Percentiles rank a stretch among this genome's conserved stretches.
These are phyloP conservation scores for Phytophthora pistaciae DNA, from an alignment of 352 stramenopile species.

Conservation along the genomic window DNA sequence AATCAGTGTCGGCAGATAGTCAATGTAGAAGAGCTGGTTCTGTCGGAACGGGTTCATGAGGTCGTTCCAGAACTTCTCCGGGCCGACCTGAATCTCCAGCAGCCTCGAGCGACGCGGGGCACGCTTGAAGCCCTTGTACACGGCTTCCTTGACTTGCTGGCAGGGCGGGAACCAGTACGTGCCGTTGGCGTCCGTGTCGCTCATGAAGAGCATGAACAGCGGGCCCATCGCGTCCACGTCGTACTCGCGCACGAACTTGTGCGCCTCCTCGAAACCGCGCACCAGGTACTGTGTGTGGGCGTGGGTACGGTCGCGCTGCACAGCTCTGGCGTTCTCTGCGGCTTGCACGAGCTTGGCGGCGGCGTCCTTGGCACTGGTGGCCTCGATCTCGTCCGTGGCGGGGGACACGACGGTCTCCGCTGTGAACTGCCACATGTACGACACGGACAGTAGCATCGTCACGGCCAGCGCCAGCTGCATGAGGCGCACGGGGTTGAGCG, in stretches of 20 bases:
- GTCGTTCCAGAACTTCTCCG: constrained; percentile 71
- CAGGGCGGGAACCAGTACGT: constrained; percentile 86
- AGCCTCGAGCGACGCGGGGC: constrained; percentile 69
- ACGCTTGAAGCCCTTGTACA: constrained; percentile 68
- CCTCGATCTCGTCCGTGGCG: constrained; percentile 21
- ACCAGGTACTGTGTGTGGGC: constrained; percentile 71
- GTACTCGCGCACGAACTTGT: constrained; percentile 85
- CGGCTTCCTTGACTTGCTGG: constrained; percentile 60
- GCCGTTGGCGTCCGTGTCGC: constrained; percentile 69
- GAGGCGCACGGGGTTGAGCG: constrained; percentile 65
- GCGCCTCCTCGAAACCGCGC: constrained; percentile 72
- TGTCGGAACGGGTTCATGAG: constrained; percentile 79
- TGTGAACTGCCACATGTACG: constrained; percentile 82
- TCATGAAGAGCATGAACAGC: constrained; percentile 84
- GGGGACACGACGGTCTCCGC: constrained; percentile 42
- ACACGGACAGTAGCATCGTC: constrained; percentile 68
- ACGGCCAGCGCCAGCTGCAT: constrained; percentile 72
- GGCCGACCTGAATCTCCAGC: constrained; percentile 75
- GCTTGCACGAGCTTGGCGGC: constrained; percentile 27
- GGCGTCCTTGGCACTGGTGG: constrained; percentile 30
- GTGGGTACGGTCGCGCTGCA: constrained; percentile 49
- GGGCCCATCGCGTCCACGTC: constrained; percentile 67
- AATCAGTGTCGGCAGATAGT: constrained; percentile 81
- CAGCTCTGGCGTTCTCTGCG: constrained; percentile 28
- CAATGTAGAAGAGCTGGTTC: constrained; percentile 87